phyloP scores from a whole-genome alignment of 2,329 filamentous ascomycete genomes.

The Pyrenophora graminea region DNA sequence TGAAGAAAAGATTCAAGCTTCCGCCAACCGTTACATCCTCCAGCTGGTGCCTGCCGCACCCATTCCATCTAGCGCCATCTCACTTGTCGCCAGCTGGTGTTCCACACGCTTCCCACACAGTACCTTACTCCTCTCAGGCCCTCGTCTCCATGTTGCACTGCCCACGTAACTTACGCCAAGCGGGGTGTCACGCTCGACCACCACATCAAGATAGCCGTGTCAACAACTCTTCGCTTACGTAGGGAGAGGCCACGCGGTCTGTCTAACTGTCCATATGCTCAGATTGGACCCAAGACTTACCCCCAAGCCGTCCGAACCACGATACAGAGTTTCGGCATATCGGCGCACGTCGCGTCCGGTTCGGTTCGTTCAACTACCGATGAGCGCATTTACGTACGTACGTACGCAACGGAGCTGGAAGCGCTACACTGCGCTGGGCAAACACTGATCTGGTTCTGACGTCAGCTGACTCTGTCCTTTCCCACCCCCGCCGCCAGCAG shows the following conservation, averaged over 20 bases:
- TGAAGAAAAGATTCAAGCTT: too few relatives aligned
- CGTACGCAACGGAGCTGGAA: neutral
- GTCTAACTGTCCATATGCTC: neutral
- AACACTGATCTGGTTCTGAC: neutral
- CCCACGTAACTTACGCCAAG: slow-evolving; percentile 6
- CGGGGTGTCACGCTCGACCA: neutral
- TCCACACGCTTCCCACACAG: neutral
- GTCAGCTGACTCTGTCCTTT: neutral
- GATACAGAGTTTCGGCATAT: too few relatives aligned
- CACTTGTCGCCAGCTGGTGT: neutral
- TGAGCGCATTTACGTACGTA: too few relatives aligned
- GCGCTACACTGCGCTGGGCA: neutral
- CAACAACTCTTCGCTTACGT: neutral
- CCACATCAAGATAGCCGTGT: neutral
- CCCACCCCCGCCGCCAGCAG: too few relatives aligned
- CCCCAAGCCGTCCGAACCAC: too few relatives aligned
- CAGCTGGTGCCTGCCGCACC: neutral
- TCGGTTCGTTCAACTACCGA: too few relatives aligned
- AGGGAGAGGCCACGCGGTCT: neutral
- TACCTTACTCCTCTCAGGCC: slow-evolving; percentile 1
- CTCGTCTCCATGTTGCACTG: neutral
- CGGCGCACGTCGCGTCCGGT: too few relatives aligned
- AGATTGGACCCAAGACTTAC: neutral
- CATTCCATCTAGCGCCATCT: neutral
- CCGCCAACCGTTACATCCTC: neutral